Evolutionary conservation across 2,329 filamentous ascomycete species (phyloP).

Genomic region (Delphinella strobiligena): DNA sequence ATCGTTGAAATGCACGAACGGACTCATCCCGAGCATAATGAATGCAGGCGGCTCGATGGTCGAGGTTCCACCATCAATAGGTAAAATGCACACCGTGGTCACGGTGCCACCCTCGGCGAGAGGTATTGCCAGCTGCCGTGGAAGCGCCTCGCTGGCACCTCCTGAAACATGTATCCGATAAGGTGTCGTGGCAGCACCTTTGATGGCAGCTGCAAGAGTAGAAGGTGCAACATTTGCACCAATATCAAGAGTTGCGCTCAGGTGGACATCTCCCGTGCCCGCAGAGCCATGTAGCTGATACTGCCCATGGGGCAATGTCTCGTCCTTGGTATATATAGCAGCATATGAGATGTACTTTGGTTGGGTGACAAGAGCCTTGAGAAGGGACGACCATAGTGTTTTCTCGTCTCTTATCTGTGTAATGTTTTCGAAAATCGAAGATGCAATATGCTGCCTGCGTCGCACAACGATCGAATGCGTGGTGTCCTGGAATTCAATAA

Average conservation of each 20-base stretch:
- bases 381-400: constrained; percentile 7
- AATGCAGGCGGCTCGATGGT: constrained; percentile 25
- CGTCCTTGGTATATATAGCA: constrained; percentile 11
- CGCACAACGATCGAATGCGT: constrained; percentile 6
- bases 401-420: background rate
- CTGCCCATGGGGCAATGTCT: too few species aligned
- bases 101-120: background rate
- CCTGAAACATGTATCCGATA: constrained; percentile 1
- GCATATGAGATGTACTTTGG: constrained; percentile 8
- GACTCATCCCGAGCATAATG: constrained; percentile 27
- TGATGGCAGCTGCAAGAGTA: constrained; percentile 9
- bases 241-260: constrained; percentile 13
- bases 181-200: constrained; percentile 4
- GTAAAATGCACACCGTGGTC: constrained; percentile 4
- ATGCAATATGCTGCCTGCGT: constrained; percentile 3
- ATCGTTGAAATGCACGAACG: constrained; percentile 24
- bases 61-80: constrained; percentile 14
- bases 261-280: constrained; percentile 14
- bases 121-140: background rate
- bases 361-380: constrained; percentile 1
- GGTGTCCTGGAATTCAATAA: constrained; percentile 9
- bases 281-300: constrained; percentile 15
- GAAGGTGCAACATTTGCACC: background rate
- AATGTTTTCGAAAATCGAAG: constrained; percentile 6
- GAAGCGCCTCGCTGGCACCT: background rate